Evolutionary conservation across 1,284 basidiomycete genomes (phyloP).

Genomic region (Cutaneotrichosporon sp.): DNA sequence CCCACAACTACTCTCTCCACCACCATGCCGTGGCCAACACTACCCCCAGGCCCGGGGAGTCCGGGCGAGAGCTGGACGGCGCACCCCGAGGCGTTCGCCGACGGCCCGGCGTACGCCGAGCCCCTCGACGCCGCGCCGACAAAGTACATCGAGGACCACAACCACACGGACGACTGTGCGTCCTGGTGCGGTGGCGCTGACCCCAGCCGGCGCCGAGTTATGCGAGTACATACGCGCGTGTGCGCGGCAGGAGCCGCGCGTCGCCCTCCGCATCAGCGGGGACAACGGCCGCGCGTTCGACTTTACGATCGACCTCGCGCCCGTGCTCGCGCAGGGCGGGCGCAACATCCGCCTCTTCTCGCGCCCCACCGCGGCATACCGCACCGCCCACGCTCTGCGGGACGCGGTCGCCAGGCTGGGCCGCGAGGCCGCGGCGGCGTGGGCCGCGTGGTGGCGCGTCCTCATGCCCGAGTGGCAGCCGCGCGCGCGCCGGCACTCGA

Average conservation of each 20-base stretch:
- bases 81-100: background rate
- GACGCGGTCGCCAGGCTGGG: background rate
- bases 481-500: background rate
- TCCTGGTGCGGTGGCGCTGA: background rate
- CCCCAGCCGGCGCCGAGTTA: background rate
- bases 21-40: background rate
- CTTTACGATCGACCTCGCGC: background rate
- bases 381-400: background rate
- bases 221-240: background rate
- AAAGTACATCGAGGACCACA: background rate
- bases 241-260: background rate
- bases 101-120: background rate
- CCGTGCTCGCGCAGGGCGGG: background rate
- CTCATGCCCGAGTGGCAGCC: background rate
- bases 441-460: background rate
- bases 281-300: background rate
- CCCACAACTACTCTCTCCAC: background rate
- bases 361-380: background rate
- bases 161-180: background rate
- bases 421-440: background rate
- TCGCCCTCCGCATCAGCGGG: background rate
- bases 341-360: slow-evolving; percentile 1
- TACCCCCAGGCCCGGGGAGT: background rate
- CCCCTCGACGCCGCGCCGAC: background rate
- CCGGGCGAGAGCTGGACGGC: background rate